Evolutionary conservation across 108 stramenopile genomes (phyloP).

Genomic region (Mayamaea pseudoterrestris): DNA sequence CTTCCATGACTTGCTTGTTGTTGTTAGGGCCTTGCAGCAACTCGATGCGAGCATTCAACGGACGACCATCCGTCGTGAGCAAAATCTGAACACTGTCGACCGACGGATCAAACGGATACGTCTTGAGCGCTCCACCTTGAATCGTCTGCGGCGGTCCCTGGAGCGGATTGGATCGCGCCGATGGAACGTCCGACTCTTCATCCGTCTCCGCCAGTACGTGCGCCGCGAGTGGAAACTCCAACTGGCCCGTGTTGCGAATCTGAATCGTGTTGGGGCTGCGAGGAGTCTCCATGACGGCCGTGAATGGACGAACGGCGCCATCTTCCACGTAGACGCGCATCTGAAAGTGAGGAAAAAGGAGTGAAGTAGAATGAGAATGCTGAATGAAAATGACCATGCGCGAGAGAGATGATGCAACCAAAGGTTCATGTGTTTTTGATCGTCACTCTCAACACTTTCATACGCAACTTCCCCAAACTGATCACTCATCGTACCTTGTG

Average conservation of each 20-base stretch:
- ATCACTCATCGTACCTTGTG: too few species aligned
- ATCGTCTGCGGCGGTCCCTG: conserved; percentile 25
- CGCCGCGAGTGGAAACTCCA: conserved; percentile 61
- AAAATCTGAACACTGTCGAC: conserved; percentile 57
- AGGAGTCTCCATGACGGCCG: conserved; percentile 47
- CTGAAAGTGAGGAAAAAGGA: conserved; percentile 60
- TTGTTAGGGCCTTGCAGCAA: conserved; percentile 79
- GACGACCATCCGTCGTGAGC: conserved; percentile 68
- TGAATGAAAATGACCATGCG: too few species aligned
- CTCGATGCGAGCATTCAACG: conserved; percentile 66
- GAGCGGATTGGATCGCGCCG: too few species aligned
- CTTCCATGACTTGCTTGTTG: conserved; percentile 77
- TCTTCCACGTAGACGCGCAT: conserved; percentile 65
- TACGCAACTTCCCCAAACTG: too few species aligned
- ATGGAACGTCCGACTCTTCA: too few species aligned
- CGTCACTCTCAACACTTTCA: too few species aligned
- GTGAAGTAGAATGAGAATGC: too few species aligned
- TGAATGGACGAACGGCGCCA: conserved; percentile 49
- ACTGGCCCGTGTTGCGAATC: conserved; percentile 44
- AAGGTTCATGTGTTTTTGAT: too few species aligned
- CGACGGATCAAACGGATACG: conserved; percentile 53
- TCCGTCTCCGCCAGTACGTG: conserved; percentile 36
- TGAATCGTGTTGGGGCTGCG: conserved; percentile 43
- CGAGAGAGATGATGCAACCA: too few species aligned
- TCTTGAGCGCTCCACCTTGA: conserved; percentile 68